Evolutionary conservation across 176 grass and related monocot species (phyloP), one percentile per base, ranked within the genome.

Genomic region (Cenchrus americanus): DNA sequence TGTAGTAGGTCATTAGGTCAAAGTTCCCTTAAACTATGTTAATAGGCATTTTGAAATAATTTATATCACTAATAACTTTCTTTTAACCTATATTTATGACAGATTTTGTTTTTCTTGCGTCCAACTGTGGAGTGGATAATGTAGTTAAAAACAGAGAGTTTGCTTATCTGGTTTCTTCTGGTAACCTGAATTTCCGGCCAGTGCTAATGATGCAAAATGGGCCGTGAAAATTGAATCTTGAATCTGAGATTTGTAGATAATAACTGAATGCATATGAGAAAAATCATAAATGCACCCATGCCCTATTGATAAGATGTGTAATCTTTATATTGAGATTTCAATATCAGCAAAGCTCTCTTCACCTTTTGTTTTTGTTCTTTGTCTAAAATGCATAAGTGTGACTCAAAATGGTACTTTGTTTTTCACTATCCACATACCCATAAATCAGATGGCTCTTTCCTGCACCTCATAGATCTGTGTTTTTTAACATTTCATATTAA

Each of bases 401-500:
- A 41, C 14, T 42, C 18, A 18, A 8, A 51, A 12, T 37, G 3
- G 1, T 57, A 13, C 47, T 19, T 79, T 72, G 34, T 37, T 68
- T 48, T 13, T 69, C 42, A 21, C 7, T 61, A 27, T 69, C 46
- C 55, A 78, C 55, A 52, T 8, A 63, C 8, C 7, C 8, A 41
- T 52, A 15, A 62, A 54, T 34, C 34, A 88, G n/a, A 7, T 70
- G 6, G 0, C 44, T 62, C 8, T 37, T 78, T 24, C 65, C 46
- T 74, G 27, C 69, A 6, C 47, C 7, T 66, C 21, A 6, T 79
- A 72, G 24, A 40, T 66, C 40, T 84, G 49, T 78, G 50, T 71
- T 71, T 73, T 53, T 50, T 77, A 18, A 83, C 22, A 23, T 71
- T 51, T n/a, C 11, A 17, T 49, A 42, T 51, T 32, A 74, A 90